A percentile compares a stretch with the other conserved stretches of the same genome.
Conservation (phyloP, 352 stramenopile genomes). For the Globisporangium irregulare region DNA sequence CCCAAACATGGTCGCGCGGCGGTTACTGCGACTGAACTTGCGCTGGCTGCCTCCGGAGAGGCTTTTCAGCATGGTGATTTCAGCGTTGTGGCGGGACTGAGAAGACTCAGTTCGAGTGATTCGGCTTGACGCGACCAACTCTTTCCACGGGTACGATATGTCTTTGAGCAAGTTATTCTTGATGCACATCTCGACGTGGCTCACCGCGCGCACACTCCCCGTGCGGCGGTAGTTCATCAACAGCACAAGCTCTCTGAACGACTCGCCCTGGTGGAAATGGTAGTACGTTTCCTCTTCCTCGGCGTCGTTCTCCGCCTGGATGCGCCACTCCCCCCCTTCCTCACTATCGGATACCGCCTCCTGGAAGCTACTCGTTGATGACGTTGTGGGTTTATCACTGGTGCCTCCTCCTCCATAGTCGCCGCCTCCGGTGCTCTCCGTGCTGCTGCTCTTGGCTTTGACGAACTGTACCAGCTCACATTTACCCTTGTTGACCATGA, state of each 20-base stretch:
- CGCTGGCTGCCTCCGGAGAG: background rate
- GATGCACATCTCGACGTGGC: constrained; percentile 50
- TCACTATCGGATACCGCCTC: constrained; percentile 17
- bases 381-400: constrained; percentile 7
- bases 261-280: constrained; percentile 21
- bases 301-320: background rate
- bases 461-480: constrained; percentile 38
- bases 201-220: constrained; percentile 37
- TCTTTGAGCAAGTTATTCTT: constrained; percentile 10
- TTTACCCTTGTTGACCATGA: constrained; percentile 63
- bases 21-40: constrained; percentile 7
- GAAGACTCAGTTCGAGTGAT: too few relatives aligned
- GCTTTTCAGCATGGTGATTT: background rate
- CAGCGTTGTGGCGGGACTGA: background rate
- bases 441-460: constrained; percentile 17
- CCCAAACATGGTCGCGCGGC: constrained; percentile 7
- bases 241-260: constrained; percentile 51
- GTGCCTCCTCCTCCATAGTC: too few relatives aligned
- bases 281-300: background rate
- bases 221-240: constrained; percentile 54
- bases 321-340: background rate
- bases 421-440: constrained; percentile 26
- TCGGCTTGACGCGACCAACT: background rate
- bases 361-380: constrained; percentile 4
- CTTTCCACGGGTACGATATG: constrained; percentile 8